A percentile compares a stretch with the other conserved stretches of the same genome.
phyloP scores from a whole-genome alignment of 2,329 filamentous ascomycete species.

The Pseudogymnoascus verrucosus region DNA sequence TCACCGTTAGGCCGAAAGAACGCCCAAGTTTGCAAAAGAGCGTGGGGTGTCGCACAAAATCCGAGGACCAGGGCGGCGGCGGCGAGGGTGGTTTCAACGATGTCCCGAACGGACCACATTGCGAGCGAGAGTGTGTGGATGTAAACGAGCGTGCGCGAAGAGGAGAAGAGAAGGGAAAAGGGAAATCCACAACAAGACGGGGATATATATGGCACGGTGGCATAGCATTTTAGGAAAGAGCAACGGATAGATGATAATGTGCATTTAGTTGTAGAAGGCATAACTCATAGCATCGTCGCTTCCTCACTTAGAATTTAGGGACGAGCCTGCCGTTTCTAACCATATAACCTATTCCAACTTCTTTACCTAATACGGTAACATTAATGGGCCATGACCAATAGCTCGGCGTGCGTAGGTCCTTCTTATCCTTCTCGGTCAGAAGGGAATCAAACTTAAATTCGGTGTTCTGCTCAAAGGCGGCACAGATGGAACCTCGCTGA shows the following conservation, averaged over 20 bases:
- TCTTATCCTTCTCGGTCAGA: conserved; percentile 12
- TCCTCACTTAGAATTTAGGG: neutral
- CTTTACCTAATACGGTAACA: neutral
- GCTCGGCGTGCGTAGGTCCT: conserved; percentile 11
- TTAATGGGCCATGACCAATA: conserved; percentile 12
- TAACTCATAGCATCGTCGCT: neutral
- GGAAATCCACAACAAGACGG: neutral
- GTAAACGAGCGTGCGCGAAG: neutral
- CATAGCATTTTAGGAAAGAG: neutral
- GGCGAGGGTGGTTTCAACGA: too few relatives aligned
- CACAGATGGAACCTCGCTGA: conserved; percentile 15
- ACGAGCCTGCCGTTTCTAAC: neutral
- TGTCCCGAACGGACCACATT: neutral
- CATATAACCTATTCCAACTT: neutral
- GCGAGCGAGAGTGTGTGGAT: neutral
- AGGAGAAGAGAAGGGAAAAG: neutral
- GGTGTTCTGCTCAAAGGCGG: conserved; percentile 14
- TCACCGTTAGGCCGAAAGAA: too few relatives aligned
- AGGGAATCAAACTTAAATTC: conserved; percentile 15
- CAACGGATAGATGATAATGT: neutral
- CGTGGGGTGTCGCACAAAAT: too few relatives aligned
- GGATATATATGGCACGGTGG: neutral
- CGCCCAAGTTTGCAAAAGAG: too few relatives aligned
- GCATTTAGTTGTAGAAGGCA: neutral
- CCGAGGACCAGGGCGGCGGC: too few relatives aligned